Percentiles rank a stretch among this genome's conserved stretches.
Conservation (phyloP, 805 yeast species). For the Ogataea neopini region DNA sequence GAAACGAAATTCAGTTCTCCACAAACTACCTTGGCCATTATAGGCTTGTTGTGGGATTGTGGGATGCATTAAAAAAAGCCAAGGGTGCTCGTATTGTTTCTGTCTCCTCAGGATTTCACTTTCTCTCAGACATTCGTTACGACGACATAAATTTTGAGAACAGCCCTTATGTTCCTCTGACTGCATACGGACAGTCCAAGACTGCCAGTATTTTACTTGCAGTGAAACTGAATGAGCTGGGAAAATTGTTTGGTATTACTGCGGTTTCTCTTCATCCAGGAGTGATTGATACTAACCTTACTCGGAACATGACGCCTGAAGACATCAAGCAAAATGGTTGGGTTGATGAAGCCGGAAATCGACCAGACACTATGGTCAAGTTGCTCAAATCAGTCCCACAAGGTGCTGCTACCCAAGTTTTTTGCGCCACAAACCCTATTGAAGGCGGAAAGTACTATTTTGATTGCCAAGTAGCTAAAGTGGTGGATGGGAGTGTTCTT, state of each 20-base stretch:
- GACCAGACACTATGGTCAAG: too few relatives aligned
- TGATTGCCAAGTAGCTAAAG: not conserved
- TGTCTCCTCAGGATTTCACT: conserved; percentile 3
- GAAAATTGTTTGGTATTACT: not conserved
- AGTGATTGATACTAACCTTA: not conserved
- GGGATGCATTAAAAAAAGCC: conserved; percentile 2
- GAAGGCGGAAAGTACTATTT: not conserved
- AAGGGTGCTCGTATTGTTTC: conserved; percentile 6
- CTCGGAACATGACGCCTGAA: not conserved
- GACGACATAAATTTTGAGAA: conserved; percentile 5
- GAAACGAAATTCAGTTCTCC: conserved; percentile 6
- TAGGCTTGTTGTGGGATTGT: not conserved
- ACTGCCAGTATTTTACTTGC: conserved; percentile 8
- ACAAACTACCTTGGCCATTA: conserved; percentile 7
- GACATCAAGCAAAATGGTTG: not conserved
- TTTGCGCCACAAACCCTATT: not conserved
- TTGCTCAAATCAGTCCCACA: not conserved
- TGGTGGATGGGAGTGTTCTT: not conserved
- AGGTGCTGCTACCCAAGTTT: not conserved
- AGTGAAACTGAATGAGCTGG: not conserved
- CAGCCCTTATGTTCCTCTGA: not conserved
- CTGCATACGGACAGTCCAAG: conserved; percentile 8
- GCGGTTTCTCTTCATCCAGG: not conserved
- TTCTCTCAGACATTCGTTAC: not conserved
- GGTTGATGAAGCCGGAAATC: not conserved